Conservation (phyloP, 495 filamentous ascomycete species). For the Aspergillus diversus region DNA sequence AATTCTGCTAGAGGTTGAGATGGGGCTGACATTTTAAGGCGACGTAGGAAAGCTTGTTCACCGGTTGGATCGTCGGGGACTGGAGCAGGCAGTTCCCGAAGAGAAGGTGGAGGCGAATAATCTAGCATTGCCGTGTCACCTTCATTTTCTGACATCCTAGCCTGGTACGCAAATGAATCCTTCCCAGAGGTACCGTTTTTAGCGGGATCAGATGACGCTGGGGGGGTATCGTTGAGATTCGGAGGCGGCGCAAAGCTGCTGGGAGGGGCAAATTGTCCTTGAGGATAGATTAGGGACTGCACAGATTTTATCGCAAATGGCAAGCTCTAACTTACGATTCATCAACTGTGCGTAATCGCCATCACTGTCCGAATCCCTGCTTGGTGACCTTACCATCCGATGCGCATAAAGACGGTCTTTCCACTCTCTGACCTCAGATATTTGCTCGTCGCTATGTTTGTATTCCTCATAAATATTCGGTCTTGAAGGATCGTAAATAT, state of each 20-base stretch:
- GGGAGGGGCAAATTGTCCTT: conserved; percentile 75
- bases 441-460: conserved; percentile 80
- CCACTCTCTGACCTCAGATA: conserved; percentile 82
- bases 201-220: conserved; percentile 39
- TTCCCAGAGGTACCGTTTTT: conserved; percentile 67
- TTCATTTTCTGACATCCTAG: conserved; percentile 46
- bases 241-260: conserved; percentile 75
- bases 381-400: conserved; percentile 55
- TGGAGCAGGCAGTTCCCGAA: conserved; percentile 42
- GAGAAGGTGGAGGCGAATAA: conserved; percentile 24
- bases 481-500: conserved; percentile 83
- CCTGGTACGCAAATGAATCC: conserved; percentile 70
- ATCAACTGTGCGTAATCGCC: conserved; percentile 54
- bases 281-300: conserved; percentile 9
- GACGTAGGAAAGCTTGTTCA: conserved; percentile 70
- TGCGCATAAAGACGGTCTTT: conserved; percentile 83
- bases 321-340: conserved; percentile 51
- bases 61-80: conserved; percentile 59
- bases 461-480: conserved; percentile 91
- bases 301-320: neutral
- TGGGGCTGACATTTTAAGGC: conserved; percentile 51
- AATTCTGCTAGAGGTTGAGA: conserved; percentile 33
- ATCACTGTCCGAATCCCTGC: conserved; percentile 61
- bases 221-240: conserved; percentile 43
- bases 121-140: conserved; percentile 19